phyloP scores from a whole-genome alignment of 2,329 filamentous ascomycete genomes.

The Xylariomycetidae sp. region DNA sequence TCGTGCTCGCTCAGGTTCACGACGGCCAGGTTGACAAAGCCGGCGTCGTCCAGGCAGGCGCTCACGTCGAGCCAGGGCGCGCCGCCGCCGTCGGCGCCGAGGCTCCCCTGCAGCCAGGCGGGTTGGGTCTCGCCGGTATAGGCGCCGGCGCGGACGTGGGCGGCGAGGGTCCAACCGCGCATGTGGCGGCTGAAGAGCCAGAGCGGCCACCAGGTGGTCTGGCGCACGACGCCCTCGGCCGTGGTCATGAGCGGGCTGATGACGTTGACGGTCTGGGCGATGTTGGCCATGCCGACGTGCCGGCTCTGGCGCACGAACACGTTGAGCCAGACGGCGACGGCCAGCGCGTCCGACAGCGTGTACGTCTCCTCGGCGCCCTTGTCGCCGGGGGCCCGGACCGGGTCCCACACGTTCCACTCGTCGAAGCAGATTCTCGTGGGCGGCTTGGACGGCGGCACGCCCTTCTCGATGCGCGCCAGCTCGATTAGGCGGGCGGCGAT shows the following conservation, averaged over 20 bases:
- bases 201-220: slow-evolving; percentile 73
- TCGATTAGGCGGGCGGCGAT: slow-evolving; percentile 66
- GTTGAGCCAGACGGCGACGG: slow-evolving; percentile 72
- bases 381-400: slow-evolving; percentile 64
- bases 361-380: slow-evolving; percentile 69
- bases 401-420: slow-evolving; percentile 84
- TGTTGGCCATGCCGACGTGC: slow-evolving; percentile 72
- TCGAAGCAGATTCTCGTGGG: slow-evolving; percentile 74
- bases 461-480: slow-evolving; percentile 66
- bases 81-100: slow-evolving; percentile 45
- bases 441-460: slow-evolving; percentile 53
- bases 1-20: slow-evolving; percentile 65
- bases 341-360: slow-evolving; percentile 69
- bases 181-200: slow-evolving; percentile 67
- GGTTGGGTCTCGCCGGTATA: slow-evolving; percentile 66
- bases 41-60: slow-evolving; percentile 53
- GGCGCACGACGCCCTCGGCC: slow-evolving; percentile 57
- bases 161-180: slow-evolving; percentile 64
- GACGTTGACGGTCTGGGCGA: slow-evolving; percentile 74
- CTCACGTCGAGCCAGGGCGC: slow-evolving; percentile 69
- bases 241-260: slow-evolving; percentile 74
- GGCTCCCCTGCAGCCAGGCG: slow-evolving; percentile 57
- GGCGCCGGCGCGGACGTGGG: slow-evolving; percentile 57
- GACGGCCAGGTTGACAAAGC: slow-evolving; percentile 62
- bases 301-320: slow-evolving; percentile 69